Conservation (phyloP, 2,329 filamentous ascomycete species). For the Aspergillus fischeri region DNA sequence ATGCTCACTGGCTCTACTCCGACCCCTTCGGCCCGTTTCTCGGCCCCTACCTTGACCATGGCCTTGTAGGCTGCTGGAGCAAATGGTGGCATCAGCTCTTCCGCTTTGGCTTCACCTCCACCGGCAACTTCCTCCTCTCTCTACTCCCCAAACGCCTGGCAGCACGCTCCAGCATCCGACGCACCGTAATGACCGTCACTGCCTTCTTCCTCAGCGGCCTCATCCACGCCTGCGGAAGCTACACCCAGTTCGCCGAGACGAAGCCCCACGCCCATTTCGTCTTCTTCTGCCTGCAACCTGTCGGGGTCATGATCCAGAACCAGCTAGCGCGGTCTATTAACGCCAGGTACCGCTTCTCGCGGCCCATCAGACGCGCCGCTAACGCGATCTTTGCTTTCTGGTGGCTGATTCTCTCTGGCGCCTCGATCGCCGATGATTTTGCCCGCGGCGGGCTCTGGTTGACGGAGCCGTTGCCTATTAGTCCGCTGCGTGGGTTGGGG, state of each 20-base stretch:
- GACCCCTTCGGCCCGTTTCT: constrained; percentile 52
- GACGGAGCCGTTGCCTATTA: constrained; percentile 76
- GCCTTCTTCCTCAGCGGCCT: constrained; percentile 34
- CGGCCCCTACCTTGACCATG: constrained; percentile 50
- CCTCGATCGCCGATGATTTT: constrained; percentile 71
- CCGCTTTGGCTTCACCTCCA: constrained; percentile 52
- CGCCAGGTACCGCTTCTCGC: constrained; percentile 35
- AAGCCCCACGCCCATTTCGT: constrained; percentile 49
- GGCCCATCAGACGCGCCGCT: constrained; percentile 43
- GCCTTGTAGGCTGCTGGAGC: constrained; percentile 78
- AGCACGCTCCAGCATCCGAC: constrained; percentile 16
- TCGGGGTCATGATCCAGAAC: constrained; percentile 62
- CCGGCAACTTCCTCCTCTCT: constrained; percentile 37
- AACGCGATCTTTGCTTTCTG: constrained; percentile 60
- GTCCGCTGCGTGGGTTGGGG: constrained; percentile 62
- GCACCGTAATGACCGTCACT: constrained; percentile 21
- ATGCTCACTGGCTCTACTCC: constrained; percentile 59
- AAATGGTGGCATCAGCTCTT: constrained; percentile 90
- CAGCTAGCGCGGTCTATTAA: constrained; percentile 27
- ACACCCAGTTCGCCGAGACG: constrained; percentile 61
- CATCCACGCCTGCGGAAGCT: constrained; percentile 68
- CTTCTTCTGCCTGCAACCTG: constrained; percentile 70
- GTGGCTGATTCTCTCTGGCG: constrained; percentile 67
- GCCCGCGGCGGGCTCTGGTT: constrained; percentile 70
- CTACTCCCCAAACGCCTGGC: constrained; percentile 19